Evolutionary conservation across 2,329 filamentous ascomycete genomes (phyloP).

Genomic region (Aspergillus calidoustus): DNA sequence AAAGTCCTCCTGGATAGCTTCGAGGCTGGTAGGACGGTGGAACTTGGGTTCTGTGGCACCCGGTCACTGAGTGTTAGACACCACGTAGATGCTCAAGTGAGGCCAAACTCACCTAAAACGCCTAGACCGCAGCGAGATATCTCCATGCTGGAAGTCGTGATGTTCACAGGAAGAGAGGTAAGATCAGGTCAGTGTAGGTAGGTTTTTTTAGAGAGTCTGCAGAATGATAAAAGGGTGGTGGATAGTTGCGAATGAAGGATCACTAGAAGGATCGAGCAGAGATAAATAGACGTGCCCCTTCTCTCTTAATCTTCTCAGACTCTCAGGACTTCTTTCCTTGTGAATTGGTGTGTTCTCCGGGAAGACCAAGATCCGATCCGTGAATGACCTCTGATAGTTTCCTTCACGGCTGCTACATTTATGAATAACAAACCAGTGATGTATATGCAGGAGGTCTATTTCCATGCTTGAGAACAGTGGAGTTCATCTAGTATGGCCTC

Average conservation of each 20-base stretch:
- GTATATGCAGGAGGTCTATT: background rate
- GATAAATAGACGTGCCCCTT: background rate
- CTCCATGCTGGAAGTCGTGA: slow-evolving; percentile 4
- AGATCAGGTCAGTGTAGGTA: background rate
- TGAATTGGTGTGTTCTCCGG: too few species aligned
- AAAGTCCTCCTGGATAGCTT: slow-evolving; percentile 13
- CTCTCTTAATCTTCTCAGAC: too few species aligned
- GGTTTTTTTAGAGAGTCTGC: background rate
- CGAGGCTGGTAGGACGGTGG: slow-evolving; percentile 9
- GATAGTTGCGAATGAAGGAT: background rate
- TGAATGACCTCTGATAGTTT: too few species aligned
- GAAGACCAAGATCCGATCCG: too few species aligned
- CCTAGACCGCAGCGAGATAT: slow-evolving; percentile 9
- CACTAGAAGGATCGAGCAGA: background rate
- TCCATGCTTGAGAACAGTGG: background rate
- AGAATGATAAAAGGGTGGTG: background rate
- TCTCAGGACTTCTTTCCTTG: too few species aligned
- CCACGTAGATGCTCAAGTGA: background rate
- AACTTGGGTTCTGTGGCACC: slow-evolving; percentile 9
- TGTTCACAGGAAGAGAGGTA: background rate
- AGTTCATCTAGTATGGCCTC: background rate
- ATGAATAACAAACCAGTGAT: background rate
- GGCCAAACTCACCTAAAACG: slow-evolving; percentile 5
- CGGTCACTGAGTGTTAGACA: background rate
- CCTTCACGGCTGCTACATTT: background rate